Evolutionary conservation across 305 asterid genomes (phyloP).

Genomic region (Stenogyne calaminthoides): DNA sequence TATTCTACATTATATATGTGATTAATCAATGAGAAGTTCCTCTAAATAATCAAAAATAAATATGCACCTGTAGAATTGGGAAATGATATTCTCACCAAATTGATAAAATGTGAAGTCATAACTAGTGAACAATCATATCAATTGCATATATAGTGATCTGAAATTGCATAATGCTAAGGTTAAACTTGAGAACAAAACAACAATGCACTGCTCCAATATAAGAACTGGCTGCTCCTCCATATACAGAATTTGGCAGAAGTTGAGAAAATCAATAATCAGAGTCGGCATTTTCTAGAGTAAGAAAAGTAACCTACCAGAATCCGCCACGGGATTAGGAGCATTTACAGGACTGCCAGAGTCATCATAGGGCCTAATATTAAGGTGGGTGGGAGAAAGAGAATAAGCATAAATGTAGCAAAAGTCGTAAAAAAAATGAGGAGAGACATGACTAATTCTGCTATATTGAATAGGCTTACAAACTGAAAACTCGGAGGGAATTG

Average conservation of each 20-base stretch:
- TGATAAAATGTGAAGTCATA: background rate
- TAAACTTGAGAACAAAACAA: background rate
- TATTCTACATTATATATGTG: background rate
- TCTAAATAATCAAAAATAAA: background rate
- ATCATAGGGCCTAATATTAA: constrained; percentile 56
- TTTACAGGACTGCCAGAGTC: constrained; percentile 41
- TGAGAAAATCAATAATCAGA: constrained; percentile 2
- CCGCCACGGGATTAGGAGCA: constrained; percentile 45
- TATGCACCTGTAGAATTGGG: constrained; percentile 2
- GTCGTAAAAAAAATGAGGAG: background rate
- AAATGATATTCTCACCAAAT: background rate
- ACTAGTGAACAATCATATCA: background rate
- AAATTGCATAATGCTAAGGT: background rate
- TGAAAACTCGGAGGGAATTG: constrained; percentile 60
- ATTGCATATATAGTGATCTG: background rate
- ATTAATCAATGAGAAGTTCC: too few species aligned
- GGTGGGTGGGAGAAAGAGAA: background rate
- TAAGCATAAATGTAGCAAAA: background rate
- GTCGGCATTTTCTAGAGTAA: background rate
- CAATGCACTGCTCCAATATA: background rate
- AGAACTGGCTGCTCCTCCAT: background rate
- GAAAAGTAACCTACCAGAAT: constrained; percentile 50
- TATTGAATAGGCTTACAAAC: constrained; percentile 54
- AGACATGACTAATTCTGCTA: background rate
- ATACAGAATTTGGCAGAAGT: background rate